Evolutionary conservation across 495 filamentous ascomycete genomes (phyloP).

Genomic region (Lophiotrema nucula): DNA sequence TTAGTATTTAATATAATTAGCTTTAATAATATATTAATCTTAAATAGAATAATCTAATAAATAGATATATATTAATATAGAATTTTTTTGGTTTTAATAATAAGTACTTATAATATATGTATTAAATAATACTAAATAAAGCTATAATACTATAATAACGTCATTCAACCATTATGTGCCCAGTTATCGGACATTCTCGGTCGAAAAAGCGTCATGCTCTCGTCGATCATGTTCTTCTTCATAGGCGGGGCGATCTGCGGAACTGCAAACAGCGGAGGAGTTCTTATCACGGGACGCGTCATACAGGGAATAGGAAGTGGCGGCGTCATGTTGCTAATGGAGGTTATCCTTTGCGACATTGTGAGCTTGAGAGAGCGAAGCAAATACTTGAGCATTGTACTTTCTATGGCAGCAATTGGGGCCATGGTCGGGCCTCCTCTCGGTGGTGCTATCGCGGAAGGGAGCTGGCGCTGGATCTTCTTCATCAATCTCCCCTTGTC

Average conservation of each 20-base stretch:
- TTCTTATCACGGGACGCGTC: slow-evolving; percentile 1
- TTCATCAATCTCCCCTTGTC: neutral
- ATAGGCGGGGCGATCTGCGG: neutral
- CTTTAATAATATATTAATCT: too few relatives aligned
- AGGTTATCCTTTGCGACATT: slow-evolving; percentile 5
- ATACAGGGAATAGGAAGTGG: slow-evolving; percentile 3
- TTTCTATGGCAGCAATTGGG: neutral
- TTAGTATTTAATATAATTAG: too few relatives aligned
- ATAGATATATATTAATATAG: too few relatives aligned
- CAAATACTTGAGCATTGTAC: neutral
- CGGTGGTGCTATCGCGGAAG: slow-evolving; percentile 3
- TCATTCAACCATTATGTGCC: slow-evolving; percentile 7
- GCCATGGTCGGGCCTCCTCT: neutral
- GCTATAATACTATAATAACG: too few relatives aligned
- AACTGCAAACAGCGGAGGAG: neutral
- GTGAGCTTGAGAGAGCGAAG: neutral
- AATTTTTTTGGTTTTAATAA: too few relatives aligned
- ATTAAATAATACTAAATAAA: too few relatives aligned
- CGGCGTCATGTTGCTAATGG: neutral
- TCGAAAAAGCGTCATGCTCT: neutral
- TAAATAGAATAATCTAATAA: too few relatives aligned
- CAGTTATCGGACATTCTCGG: slow-evolving; percentile 7
- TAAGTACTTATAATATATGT: too few relatives aligned
- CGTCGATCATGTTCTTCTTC: neutral
- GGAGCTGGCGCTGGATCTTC: slow-evolving; percentile 4